Percentiles rank a stretch among this genome's conserved stretches.
These are phyloP conservation scores for Coemansia reversa DNA, from an alignment of 192 early-diverging fungal genomes.

Conservation along the genomic window DNA sequence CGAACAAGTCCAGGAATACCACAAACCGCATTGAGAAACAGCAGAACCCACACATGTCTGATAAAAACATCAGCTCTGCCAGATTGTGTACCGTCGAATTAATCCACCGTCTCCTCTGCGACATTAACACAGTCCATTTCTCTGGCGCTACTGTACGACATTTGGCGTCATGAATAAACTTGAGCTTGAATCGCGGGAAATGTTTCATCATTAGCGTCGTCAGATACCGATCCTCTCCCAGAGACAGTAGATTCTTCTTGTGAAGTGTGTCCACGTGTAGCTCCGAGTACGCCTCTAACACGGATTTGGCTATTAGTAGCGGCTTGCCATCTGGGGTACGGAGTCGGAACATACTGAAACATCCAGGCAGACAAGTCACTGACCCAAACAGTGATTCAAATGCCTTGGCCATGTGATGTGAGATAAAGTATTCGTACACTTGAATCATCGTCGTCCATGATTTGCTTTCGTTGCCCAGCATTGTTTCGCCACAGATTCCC, in stretches of 20 bases:
- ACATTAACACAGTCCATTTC: slow-evolving; percentile 81
- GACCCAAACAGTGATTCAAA: slow-evolving; percentile 81
- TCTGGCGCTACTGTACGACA: slow-evolving; percentile 90
- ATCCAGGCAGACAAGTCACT: slow-evolving; percentile 81
- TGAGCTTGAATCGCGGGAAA: slow-evolving; percentile 92
- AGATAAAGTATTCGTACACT: slow-evolving; percentile 92
- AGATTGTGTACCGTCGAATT: slow-evolving; percentile 98
- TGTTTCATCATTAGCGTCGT: slow-evolving; percentile 97
- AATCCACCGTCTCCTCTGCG: slow-evolving; percentile 98
- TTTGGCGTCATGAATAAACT: slow-evolving; percentile 85
- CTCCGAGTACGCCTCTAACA: slow-evolving; percentile 87
- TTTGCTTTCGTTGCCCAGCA: slow-evolving; percentile 83
- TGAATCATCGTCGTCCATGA: slow-evolving; percentile 98
- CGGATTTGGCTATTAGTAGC: slow-evolving; percentile 72
- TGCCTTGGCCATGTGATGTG: slow-evolving; percentile 90
- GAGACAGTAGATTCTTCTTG: slow-evolving; percentile 93
- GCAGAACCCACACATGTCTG: slow-evolving; percentile 93
- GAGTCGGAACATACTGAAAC: slow-evolving; percentile 85
- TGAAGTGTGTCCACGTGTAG: slow-evolving; percentile 93
- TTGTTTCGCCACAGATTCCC: slow-evolving; percentile 94
- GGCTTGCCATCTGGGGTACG: slow-evolving; percentile 63
- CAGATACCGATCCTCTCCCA: slow-evolving; percentile 97
- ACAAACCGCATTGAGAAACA: slow-evolving; percentile 99
- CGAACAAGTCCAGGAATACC: slow-evolving; percentile 91
- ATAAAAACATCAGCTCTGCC: slow-evolving; percentile 81